Conservation (phyloP, 441 rosid species). For the Corymbia calophylla region DNA sequence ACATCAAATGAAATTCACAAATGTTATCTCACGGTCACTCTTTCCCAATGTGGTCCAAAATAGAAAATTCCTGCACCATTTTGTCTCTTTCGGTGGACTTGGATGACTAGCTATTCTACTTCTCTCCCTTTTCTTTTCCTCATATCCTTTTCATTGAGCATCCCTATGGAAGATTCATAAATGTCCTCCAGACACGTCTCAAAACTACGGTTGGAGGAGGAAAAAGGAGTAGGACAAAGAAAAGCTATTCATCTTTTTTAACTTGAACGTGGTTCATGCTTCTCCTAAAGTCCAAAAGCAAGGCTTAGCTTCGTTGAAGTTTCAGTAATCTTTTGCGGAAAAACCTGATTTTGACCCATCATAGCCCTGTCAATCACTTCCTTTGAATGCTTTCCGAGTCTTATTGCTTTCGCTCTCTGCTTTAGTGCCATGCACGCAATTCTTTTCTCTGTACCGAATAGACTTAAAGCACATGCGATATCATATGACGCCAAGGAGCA, state of each 20-base stretch:
- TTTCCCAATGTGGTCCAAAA: too few relatives aligned
- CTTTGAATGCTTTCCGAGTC: not conserved
- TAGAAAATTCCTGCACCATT: too few relatives aligned
- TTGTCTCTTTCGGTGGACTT: too few relatives aligned
- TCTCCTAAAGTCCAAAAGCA: not conserved
- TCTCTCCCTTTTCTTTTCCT: too few relatives aligned
- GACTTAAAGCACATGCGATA: slow-evolving; percentile 15
- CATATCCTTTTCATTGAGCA: not conserved
- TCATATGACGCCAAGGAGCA: not conserved
- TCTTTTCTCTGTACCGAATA: slow-evolving; percentile 4
- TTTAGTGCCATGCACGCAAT: not conserved
- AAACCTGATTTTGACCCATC: not conserved
- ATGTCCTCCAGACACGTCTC: not conserved
- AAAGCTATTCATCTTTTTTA: not conserved
- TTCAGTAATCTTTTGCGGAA: not conserved
- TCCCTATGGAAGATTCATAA: not conserved
- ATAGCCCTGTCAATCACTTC: not conserved
- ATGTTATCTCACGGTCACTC: too few relatives aligned
- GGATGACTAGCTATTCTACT: not conserved
- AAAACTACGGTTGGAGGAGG: not conserved
- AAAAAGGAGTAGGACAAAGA: not conserved
- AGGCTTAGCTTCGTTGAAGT: not conserved
- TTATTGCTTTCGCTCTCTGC: not conserved
- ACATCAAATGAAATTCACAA: too few relatives aligned
- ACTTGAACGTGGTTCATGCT: too few relatives aligned